Percentiles rank a stretch among this genome's conserved stretches.
These are phyloP conservation scores for Trametes cingulata DNA, from an alignment of 768 basidiomycete species.

Conservation along the genomic window DNA sequence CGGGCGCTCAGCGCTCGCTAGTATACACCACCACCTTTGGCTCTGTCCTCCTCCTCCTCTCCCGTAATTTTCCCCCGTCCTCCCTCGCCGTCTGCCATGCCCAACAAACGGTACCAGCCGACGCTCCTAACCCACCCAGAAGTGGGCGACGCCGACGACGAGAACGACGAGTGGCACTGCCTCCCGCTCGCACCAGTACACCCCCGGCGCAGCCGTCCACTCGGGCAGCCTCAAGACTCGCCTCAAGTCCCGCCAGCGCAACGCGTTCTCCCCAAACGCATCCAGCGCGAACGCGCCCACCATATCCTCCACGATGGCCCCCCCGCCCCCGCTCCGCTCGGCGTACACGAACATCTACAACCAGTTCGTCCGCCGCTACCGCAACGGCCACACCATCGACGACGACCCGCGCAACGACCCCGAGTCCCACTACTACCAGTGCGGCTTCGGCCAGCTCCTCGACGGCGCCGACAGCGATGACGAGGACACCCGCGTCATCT, in stretches of 20 bases:
- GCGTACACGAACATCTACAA: constrained; percentile 71
- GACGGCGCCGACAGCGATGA: constrained; percentile 78
- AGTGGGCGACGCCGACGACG: constrained; percentile 48
- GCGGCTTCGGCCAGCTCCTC: constrained; percentile 65
- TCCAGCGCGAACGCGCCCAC: constrained; percentile 30
- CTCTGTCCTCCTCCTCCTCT: neutral
- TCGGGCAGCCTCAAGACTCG: constrained; percentile 27
- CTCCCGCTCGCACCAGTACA: constrained; percentile 26
- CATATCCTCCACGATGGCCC: constrained; percentile 31
- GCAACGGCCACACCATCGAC: constrained; percentile 58
- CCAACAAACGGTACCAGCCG: constrained; percentile 61
- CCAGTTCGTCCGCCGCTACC: constrained; percentile 77
- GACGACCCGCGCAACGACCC: constrained; percentile 78
- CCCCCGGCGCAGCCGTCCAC: constrained; percentile 23
- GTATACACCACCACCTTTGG: no score
- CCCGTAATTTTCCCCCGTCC: no score
- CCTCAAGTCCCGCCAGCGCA: constrained; percentile 33
- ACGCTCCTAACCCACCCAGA: constrained; percentile 68
- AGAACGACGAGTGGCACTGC: constrained; percentile 48
- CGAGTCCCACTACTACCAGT: constrained; percentile 81
- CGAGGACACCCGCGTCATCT: constrained; percentile 54
- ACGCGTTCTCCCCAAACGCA: constrained; percentile 32
- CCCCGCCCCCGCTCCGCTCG: constrained; percentile 34
- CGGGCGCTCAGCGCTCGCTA: no score
- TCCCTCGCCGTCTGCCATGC: constrained; percentile 12